Conservation (phyloP, 257 asterid species). For the Coffea canephora region DNA sequence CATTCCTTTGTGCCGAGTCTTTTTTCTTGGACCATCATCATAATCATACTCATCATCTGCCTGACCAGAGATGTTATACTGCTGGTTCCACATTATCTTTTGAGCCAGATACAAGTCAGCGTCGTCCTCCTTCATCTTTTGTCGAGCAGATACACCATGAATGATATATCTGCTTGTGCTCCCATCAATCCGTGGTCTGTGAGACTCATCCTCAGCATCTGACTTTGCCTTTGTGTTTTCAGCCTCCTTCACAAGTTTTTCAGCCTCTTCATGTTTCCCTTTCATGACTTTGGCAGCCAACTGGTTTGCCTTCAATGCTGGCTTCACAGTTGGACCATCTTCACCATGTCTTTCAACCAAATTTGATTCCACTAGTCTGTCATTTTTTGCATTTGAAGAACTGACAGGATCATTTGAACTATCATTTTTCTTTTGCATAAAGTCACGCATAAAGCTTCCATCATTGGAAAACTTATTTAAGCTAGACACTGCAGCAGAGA, state of each 20-base stretch:
- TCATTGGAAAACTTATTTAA: conserved; percentile 68
- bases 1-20: conserved; percentile 59
- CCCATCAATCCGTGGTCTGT: conserved; percentile 51
- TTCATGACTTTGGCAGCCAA: conserved; percentile 93
- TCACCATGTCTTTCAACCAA: conserved; percentile 30
- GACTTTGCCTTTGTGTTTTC: conserved; percentile 46
- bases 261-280: conserved; percentile 93
- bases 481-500: conserved; percentile 71
- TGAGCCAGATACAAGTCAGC: conserved; percentile 80
- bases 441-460: conserved; percentile 67
- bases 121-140: conserved; percentile 79
- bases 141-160: conserved; percentile 62
- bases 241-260: conserved; percentile 69
- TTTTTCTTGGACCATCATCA: conserved; percentile 75
- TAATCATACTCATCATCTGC: conserved; percentile 95
- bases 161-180: conserved; percentile 72
- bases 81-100: conserved; percentile 59
- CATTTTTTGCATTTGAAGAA: conserved; percentile 31
- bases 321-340: conserved; percentile 38
- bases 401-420: conserved; percentile 27
- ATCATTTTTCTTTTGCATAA: conserved; percentile 37
- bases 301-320: conserved; percentile 75
- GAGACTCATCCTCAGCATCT: conserved; percentile 34
- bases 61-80: conserved; percentile 52
- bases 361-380: conserved; percentile 30